These are phyloP conservation scores for Ophiocordyceps camponoti-rufipedis DNA, from an alignment of 2,329 filamentous ascomycete species.

Conservation along the genomic window DNA sequence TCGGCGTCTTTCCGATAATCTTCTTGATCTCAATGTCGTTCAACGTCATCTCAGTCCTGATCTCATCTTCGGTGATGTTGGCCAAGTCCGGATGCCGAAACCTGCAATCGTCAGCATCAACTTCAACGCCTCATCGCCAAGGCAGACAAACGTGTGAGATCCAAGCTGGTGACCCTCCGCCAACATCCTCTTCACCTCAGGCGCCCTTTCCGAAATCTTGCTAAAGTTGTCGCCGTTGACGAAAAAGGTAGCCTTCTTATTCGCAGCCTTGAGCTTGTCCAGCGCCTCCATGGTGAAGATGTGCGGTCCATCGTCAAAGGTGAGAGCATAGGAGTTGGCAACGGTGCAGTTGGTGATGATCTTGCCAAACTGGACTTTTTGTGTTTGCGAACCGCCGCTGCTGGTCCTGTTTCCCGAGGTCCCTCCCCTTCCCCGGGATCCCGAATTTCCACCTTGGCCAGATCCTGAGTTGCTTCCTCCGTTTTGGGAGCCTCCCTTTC, in stretches of 20 bases:
- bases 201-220: conserved; percentile 3
- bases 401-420: too few species aligned
- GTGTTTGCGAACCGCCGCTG: too few species aligned
- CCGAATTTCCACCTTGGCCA: too few species aligned
- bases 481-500: too few species aligned
- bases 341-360: conserved; percentile 8
- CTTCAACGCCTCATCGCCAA: neutral
- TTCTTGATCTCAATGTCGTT: conserved; percentile 15
- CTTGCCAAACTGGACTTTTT: conserved; percentile 1
- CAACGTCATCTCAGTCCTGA: conserved; percentile 13
- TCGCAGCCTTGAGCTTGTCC: conserved; percentile 7
- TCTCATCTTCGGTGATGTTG: conserved; percentile 6
- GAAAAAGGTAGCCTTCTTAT: conserved; percentile 13
- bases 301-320: conserved; percentile 21
- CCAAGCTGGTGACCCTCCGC: conserved; percentile 35
- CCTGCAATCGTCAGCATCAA: conserved; percentile 5
- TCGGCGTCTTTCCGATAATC: conserved; percentile 11
- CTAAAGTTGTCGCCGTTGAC: conserved; percentile 7
- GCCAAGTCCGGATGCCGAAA: conserved; percentile 16
- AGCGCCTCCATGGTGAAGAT: conserved; percentile 16
- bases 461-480: too few species aligned
- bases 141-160: conserved; percentile 19
- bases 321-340: conserved; percentile 14
- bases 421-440: too few species aligned
- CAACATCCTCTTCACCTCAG: conserved; percentile 18